A percentile compares a stretch with the other conserved stretches of the same genome.
phyloP scores from a whole-genome alignment of 148 eudicot genomes.

The Arbutus unedo region DNA sequence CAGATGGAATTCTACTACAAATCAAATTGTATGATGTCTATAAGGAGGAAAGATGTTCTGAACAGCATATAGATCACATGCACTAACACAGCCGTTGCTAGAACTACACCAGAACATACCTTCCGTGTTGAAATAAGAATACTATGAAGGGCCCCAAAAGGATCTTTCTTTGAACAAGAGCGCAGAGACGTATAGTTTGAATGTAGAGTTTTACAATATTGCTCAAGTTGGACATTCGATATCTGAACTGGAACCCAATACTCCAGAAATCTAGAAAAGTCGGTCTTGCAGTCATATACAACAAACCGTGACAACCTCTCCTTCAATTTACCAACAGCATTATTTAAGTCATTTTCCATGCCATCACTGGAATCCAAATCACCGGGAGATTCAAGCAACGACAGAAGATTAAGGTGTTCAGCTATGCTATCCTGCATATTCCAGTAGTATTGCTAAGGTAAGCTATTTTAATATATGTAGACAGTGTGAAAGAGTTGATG shows the following conservation, averaged over 20 bases:
- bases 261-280: slow-evolving; percentile 48
- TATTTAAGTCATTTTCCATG: slow-evolving; percentile 28
- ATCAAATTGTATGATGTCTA: neutral
- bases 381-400: slow-evolving; percentile 46
- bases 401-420: slow-evolving; percentile 44
- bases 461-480: neutral
- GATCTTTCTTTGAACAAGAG: slow-evolving; percentile 36
- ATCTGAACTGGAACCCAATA: slow-evolving; percentile 76
- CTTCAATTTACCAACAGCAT: slow-evolving; percentile 36
- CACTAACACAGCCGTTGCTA: neutral
- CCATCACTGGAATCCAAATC: slow-evolving; percentile 27
- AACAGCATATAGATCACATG: slow-evolving; percentile 12
- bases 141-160: slow-evolving; percentile 44
- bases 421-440: slow-evolving; percentile 52
- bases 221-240: slow-evolving; percentile 85
- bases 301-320: slow-evolving; percentile 45
- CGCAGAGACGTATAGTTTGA: slow-evolving; percentile 44
- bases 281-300: slow-evolving; percentile 32
- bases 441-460: slow-evolving; percentile 8
- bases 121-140: slow-evolving; percentile 42
- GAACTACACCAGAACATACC: slow-evolving; percentile 37
- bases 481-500: slow-evolving; percentile 8
- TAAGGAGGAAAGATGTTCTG: neutral
- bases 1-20: neutral
- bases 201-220: slow-evolving; percentile 61